These are phyloP conservation scores for Angomonas deanei DNA, from an alignment of 208 protist species.

Conservation along the genomic window DNA sequence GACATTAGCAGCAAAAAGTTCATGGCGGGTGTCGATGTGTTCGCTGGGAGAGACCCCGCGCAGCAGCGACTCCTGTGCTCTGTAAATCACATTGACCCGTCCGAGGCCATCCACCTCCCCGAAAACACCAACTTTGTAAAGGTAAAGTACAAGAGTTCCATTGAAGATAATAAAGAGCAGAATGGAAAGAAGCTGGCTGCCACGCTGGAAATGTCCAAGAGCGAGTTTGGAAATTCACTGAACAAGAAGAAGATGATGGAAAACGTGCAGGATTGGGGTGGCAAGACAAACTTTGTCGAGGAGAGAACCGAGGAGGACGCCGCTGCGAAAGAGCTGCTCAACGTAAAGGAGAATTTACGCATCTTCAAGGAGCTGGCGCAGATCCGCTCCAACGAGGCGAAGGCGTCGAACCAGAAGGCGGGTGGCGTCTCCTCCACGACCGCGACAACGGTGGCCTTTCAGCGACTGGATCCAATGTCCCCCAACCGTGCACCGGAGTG, in stretches of 20 bases:
- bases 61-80: slow-evolving; percentile 75
- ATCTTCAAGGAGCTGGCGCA: slow-evolving; percentile 58
- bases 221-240: neutral
- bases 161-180: neutral
- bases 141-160: slow-evolving; percentile 56
- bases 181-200: neutral
- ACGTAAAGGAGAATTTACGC: slow-evolving; percentile 36
- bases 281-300: slow-evolving; percentile 26
- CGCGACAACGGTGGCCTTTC: slow-evolving; percentile 54
- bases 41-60: slow-evolving; percentile 45
- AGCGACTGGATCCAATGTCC: slow-evolving; percentile 76
- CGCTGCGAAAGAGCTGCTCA: slow-evolving; percentile 15
- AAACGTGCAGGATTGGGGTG: slow-evolving; percentile 27
- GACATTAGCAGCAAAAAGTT: slow-evolving; percentile 77
- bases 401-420: slow-evolving; percentile 29
- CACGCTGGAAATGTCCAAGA: neutral
- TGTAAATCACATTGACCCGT: slow-evolving; percentile 72
- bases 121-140: slow-evolving; percentile 69
- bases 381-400: slow-evolving; percentile 19
- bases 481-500: slow-evolving; percentile 84
- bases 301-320: slow-evolving; percentile 1
- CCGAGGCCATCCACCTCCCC: slow-evolving; percentile 58
- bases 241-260: neutral
- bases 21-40: slow-evolving; percentile 65
- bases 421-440: slow-evolving; percentile 68